Evolutionary conservation across 106 monocot species (phyloP).

Genomic region (Hemerocallis citrina): DNA sequence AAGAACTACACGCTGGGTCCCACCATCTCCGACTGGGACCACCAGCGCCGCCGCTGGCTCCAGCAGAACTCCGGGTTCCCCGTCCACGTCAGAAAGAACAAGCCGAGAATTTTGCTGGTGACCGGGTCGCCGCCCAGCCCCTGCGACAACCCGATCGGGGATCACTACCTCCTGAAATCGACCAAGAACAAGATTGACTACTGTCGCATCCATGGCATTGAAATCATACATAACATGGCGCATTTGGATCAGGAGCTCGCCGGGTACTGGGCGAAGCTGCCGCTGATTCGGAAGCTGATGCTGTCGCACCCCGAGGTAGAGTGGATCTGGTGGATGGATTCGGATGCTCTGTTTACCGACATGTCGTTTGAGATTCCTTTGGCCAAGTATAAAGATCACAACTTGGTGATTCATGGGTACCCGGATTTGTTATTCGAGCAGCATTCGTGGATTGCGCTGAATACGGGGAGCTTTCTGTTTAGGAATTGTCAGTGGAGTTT

Average conservation of each 20-base stretch:
- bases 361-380: slow-evolving; percentile 58
- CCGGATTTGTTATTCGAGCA: slow-evolving; percentile 58
- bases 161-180: slow-evolving; percentile 53
- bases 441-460: slow-evolving; percentile 52
- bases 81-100: slow-evolving; percentile 2
- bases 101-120: slow-evolving; percentile 42
- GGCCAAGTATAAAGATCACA: slow-evolving; percentile 14
- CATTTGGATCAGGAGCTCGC: slow-evolving; percentile 50
- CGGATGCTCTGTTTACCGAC: slow-evolving; percentile 61
- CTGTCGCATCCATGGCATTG: slow-evolving; percentile 58
- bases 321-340: slow-evolving; percentile 78
- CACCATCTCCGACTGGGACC: slow-evolving; percentile 55
- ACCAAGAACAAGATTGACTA: slow-evolving; percentile 75
- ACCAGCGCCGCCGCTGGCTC: slow-evolving; percentile 39
- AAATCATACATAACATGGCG: slow-evolving; percentile 63
- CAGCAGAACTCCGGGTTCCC: slow-evolving; percentile 37
- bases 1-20: slow-evolving; percentile 38
- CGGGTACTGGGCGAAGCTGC: slow-evolving; percentile 69
- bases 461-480: slow-evolving; percentile 52
- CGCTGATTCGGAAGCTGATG: slow-evolving; percentile 41
- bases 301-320: slow-evolving; percentile 58
- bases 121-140: slow-evolving; percentile 60
- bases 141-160: slow-evolving; percentile 56
- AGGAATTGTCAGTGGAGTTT: slow-evolving; percentile 59
- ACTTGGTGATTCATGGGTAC: slow-evolving; percentile 58